Percentiles rank a stretch among this genome's conserved stretches.
Conservation (phyloP, 2,329 filamentous ascomycete species). For the Aspergillus brunneoviolaceus region DNA sequence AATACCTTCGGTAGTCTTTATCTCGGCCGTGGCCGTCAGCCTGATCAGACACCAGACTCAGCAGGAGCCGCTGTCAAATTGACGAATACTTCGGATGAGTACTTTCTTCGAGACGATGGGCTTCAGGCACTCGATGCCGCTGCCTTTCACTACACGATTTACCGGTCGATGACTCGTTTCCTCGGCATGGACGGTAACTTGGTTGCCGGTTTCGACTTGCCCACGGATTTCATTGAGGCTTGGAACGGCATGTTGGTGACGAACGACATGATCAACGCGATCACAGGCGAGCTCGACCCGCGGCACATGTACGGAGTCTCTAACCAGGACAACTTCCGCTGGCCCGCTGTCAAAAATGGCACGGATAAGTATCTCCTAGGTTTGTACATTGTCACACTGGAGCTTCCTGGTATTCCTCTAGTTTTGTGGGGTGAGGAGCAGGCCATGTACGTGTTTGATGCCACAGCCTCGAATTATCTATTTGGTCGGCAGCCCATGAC, state of each 20-base stretch:
- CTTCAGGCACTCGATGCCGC: slow-evolving; percentile 57
- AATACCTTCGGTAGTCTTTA: slow-evolving; percentile 61
- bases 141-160: slow-evolving; percentile 63
- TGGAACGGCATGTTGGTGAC: slow-evolving; percentile 58
- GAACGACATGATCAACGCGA: slow-evolving; percentile 60
- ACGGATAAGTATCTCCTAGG: slow-evolving; percentile 57
- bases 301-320: slow-evolving; percentile 63
- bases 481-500: slow-evolving; percentile 63
- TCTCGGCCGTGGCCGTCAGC: slow-evolving; percentile 59
- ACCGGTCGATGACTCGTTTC: slow-evolving; percentile 59
- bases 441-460: slow-evolving; percentile 62
- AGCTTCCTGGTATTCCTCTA: slow-evolving; percentile 60
- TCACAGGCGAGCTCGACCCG: slow-evolving; percentile 58
- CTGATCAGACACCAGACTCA: slow-evolving; percentile 49
- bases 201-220: slow-evolving; percentile 52
- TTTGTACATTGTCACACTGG: slow-evolving; percentile 57
- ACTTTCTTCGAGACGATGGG: slow-evolving; percentile 53
- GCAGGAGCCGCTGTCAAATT: slow-evolving; percentile 49
- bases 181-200: slow-evolving; percentile 59
- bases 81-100: slow-evolving; percentile 43
- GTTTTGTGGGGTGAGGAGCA: slow-evolving; percentile 68
- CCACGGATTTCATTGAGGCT: slow-evolving; percentile 52
- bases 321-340: slow-evolving; percentile 65
- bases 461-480: slow-evolving; percentile 62
- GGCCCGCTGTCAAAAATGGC: slow-evolving; percentile 58